phyloP scores from a whole-genome alignment of 2,329 filamentous ascomycete genomes.

The Didymella pinodella region DNA sequence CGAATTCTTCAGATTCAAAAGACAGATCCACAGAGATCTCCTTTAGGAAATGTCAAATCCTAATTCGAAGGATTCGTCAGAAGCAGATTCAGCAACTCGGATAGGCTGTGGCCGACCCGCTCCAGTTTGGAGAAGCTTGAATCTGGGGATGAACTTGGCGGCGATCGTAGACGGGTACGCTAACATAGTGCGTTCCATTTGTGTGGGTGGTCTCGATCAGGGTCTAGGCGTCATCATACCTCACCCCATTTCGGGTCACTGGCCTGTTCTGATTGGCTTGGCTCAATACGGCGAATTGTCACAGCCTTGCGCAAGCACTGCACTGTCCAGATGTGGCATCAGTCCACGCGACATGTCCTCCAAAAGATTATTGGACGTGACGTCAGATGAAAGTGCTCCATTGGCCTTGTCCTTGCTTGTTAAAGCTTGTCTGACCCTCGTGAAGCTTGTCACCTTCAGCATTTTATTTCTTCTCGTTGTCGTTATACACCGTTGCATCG shows the following conservation, averaged over 20 bases:
- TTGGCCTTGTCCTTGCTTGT: not conserved
- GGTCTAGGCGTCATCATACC: conserved; percentile 1
- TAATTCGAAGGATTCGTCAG: not conserved
- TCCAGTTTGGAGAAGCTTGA: not conserved
- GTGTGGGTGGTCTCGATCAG: not conserved
- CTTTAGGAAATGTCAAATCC: conserved; percentile 1
- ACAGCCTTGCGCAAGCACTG: not conserved
- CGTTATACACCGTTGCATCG: not conserved
- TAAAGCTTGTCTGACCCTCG: not conserved
- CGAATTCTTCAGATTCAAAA: conserved; percentile 12
- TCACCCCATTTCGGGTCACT: not conserved
- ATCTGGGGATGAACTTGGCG: not conserved
- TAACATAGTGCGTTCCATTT: conserved; percentile 1
- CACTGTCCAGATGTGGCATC: not conserved
- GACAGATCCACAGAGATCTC: conserved; percentile 16
- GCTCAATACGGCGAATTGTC: not conserved
- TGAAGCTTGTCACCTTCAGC: not conserved
- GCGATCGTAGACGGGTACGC: not conserved
- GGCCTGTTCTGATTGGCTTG: not conserved
- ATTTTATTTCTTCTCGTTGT: not conserved
- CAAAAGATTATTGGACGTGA: not conserved
- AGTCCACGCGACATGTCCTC: not conserved
- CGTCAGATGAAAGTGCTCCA: not conserved
- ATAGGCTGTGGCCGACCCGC: not conserved
- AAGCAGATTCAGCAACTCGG: not conserved